phyloP scores from a whole-genome alignment of 306 rosid genomes.

The Carpinus fangiana region DNA sequence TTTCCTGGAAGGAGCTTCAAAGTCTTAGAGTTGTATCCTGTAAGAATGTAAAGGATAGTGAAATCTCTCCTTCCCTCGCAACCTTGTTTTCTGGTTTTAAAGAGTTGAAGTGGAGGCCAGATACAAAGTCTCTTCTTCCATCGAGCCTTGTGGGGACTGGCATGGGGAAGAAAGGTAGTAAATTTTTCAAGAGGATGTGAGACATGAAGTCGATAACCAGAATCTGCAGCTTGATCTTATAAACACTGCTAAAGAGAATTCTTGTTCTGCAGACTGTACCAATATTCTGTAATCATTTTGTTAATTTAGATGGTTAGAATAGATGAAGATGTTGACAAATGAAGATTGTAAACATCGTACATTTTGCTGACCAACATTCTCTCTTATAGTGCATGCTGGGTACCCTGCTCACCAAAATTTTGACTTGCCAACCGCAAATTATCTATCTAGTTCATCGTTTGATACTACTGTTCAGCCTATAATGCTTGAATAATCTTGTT shows the following conservation, averaged over 20 bases:
- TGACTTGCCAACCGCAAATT: not conserved
- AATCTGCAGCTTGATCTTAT: slow-evolving; percentile 31
- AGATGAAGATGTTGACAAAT: slow-evolving; percentile 31
- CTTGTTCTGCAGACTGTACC: slow-evolving; percentile 32
- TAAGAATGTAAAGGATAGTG: slow-evolving; percentile 71
- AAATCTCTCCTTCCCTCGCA: slow-evolving; percentile 66
- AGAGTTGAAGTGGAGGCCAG: slow-evolving; percentile 88
- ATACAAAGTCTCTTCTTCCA: slow-evolving; percentile 57
- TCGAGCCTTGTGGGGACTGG: slow-evolving; percentile 49
- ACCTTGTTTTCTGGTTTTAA: slow-evolving; percentile 56
- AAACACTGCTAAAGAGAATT: slow-evolving; percentile 21
- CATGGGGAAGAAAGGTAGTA: slow-evolving; percentile 82
- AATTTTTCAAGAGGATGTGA: slow-evolving; percentile 63
- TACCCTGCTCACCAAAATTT: not conserved
- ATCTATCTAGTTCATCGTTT: not conserved
- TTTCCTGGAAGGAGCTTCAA: slow-evolving; percentile 68
- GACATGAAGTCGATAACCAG: slow-evolving; percentile 36
- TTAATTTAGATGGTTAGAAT: slow-evolving; percentile 35
- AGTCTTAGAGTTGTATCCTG: slow-evolving; percentile 73
- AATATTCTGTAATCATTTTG: slow-evolving; percentile 26
- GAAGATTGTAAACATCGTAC: slow-evolving; percentile 18
- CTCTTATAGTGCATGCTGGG: not conserved
- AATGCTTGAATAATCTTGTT: not conserved
- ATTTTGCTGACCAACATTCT: not conserved
- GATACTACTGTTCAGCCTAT: not conserved